Percentiles rank a stretch among this genome's conserved stretches.
Evolutionary conservation across 768 basidiomycete species (phyloP).

Genomic region (Lactarius hengduanensis): DNA sequence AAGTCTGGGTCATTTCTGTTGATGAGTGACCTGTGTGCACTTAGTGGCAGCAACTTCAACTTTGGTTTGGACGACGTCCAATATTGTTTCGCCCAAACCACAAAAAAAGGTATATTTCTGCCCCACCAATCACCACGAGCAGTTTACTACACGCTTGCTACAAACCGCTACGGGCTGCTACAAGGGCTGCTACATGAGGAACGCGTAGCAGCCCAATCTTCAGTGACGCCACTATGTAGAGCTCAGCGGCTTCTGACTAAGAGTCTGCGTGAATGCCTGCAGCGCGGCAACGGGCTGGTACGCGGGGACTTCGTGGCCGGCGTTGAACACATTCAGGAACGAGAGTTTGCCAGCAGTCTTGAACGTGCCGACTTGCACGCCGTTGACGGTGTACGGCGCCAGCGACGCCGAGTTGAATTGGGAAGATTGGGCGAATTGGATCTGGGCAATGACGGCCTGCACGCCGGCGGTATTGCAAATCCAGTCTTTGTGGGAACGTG

Average conservation of each 20-base stretch:
- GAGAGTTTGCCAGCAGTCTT: slow-evolving; percentile 50
- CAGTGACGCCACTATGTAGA: slow-evolving; percentile 13
- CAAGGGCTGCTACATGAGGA: background rate
- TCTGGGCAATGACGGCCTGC: slow-evolving; percentile 48
- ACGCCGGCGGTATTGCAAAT: slow-evolving; percentile 47
- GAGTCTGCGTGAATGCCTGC: slow-evolving; percentile 25
- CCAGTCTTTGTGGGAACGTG: slow-evolving; percentile 49
- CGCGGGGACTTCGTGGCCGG: slow-evolving; percentile 35
- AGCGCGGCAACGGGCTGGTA: slow-evolving; percentile 20
- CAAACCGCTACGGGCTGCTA: too few relatives aligned
- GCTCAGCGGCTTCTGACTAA: slow-evolving; percentile 15
- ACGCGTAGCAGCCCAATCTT: background rate
- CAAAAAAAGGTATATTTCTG: background rate
- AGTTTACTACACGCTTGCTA: background rate
- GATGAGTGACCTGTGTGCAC: too few relatives aligned
- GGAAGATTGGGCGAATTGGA: slow-evolving; percentile 36
- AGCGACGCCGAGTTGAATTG: slow-evolving; percentile 43
- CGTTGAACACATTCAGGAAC: slow-evolving; percentile 46
- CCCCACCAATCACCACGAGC: background rate
- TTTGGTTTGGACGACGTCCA: too few relatives aligned
- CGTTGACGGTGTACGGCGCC: slow-evolving; percentile 44
- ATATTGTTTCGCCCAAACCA: background rate
- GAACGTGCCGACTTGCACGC: slow-evolving; percentile 43
- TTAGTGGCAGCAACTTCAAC: too few relatives aligned
- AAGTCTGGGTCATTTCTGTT: too few relatives aligned